Percentiles rank a stretch among this genome's conserved stretches.
Evolutionary conservation across 2,329 filamentous ascomycete species (phyloP).

Genomic region (Nothomitra cinnamomea): DNA sequence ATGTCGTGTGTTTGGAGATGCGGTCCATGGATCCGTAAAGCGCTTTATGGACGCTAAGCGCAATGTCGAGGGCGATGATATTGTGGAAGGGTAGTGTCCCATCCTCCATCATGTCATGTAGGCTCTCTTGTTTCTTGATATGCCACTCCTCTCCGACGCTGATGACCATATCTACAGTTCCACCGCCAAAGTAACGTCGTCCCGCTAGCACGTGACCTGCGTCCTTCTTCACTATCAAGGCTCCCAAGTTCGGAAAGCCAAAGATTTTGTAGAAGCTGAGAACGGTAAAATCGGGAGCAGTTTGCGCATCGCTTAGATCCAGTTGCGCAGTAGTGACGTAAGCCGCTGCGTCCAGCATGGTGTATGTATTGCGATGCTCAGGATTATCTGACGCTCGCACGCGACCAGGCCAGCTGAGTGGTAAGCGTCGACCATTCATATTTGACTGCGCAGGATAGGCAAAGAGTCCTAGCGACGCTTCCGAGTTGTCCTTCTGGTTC

Average conservation of each 20-base stretch:
- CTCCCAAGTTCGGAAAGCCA: slow-evolving; percentile 83
- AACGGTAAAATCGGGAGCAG: slow-evolving; percentile 67
- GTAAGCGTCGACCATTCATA: slow-evolving; percentile 66
- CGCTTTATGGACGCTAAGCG: slow-evolving; percentile 48
- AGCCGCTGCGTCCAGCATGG: slow-evolving; percentile 71
- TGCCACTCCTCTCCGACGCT: slow-evolving; percentile 67
- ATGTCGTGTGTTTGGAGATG: slow-evolving; percentile 54
- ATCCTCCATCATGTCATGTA: slow-evolving; percentile 78
- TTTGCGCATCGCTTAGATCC: slow-evolving; percentile 42
- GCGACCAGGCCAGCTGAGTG: slow-evolving; percentile 42
- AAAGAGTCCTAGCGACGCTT: slow-evolving; percentile 28
- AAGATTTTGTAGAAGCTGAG: slow-evolving; percentile 97
- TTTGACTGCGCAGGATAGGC: slow-evolving; percentile 88
- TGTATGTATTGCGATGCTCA: slow-evolving; percentile 31
- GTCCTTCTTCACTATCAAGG: neutral
- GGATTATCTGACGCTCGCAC: neutral
- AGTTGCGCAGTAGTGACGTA: slow-evolving; percentile 61
- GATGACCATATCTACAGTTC: slow-evolving; percentile 81
- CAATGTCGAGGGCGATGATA: slow-evolving; percentile 66
- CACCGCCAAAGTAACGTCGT: slow-evolving; percentile 78
- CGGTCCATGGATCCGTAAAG: slow-evolving; percentile 56
- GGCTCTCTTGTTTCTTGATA: slow-evolving; percentile 47
- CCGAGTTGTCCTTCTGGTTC: neutral
- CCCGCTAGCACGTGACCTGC: slow-evolving; percentile 22
- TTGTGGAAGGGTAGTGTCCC: slow-evolving; percentile 82